Evolutionary conservation across 2,329 filamentous ascomycete genomes (phyloP).

Genomic region (Neonectria magnoliae): DNA sequence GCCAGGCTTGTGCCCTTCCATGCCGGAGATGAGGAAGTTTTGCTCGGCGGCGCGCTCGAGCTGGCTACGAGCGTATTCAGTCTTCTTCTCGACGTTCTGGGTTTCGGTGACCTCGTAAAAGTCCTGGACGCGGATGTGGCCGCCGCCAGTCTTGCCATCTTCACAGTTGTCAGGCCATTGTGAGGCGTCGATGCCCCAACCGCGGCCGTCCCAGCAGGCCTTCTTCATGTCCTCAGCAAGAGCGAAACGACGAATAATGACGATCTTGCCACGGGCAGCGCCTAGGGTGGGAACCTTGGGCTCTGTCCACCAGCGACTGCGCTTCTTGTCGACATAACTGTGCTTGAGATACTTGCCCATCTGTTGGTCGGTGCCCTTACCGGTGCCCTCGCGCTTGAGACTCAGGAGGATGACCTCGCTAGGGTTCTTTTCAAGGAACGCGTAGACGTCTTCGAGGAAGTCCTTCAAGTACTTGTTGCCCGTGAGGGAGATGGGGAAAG

Average conservation of each 20-base stretch:
- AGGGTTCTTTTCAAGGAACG: constrained; percentile 81
- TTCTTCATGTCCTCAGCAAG: constrained; percentile 65
- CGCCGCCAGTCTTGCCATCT: constrained; percentile 75
- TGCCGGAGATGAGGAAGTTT: constrained; percentile 55
- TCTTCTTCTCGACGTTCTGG: constrained; percentile 82
- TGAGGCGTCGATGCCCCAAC: constrained; percentile 70
- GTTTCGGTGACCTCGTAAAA: constrained; percentile 88
- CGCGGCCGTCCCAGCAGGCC: constrained; percentile 59
- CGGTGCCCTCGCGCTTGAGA: constrained; percentile 90
- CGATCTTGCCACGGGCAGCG: constrained; percentile 81
- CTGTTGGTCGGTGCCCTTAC: constrained; percentile 80
- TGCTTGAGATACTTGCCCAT: constrained; percentile 77
- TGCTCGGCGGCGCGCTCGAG: constrained; percentile 75
- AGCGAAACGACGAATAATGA: constrained; percentile 83
- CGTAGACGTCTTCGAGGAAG: constrained; percentile 75
- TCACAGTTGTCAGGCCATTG: constrained; percentile 90
- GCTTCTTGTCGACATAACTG: constrained; percentile 71
- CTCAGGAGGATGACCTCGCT: constrained; percentile 87
- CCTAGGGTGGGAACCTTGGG: constrained; percentile 81
- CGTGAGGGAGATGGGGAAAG: constrained; percentile 86
- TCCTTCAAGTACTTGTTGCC: constrained; percentile 82
- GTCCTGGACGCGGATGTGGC: constrained; percentile 87
- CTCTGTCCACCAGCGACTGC: constrained; percentile 79
- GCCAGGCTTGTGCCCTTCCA: constrained; percentile 39
- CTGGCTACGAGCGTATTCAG: constrained; percentile 76